Base-by-base conservation (phyloP, 2,329 filamentous ascomycete species). In the Neofusicoccum cordaticola region DNA sequence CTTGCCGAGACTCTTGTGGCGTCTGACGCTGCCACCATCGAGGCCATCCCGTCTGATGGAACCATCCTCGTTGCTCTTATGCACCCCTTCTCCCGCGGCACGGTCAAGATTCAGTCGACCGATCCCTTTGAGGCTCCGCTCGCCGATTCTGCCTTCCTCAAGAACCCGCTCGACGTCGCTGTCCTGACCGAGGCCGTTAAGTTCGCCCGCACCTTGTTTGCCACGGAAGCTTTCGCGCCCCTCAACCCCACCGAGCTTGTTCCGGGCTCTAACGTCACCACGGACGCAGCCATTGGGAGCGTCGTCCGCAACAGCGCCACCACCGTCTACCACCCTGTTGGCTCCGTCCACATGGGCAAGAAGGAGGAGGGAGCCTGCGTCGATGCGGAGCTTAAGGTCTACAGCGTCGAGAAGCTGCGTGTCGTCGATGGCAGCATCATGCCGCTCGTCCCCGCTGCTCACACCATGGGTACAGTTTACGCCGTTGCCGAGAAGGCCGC, bases 301-400 rank as follows among this genome's bases (percentile, higher is more conserved):
- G 66, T 69, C 31, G 62, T 65, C 19, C 66, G 53, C 52, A 48
- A 65, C 2, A 68, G 65, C 42, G 31, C 74, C 42, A 67, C 66
- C 64, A 47, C 72, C 70, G n/a, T 71, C 67, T 1, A 67, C 72
- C 75, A 78, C 63, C 71, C 74, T 7, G 67, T 65, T 12, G 71
- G 75, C 8, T 72, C 71, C 0, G 72, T 70, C 64, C 69, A 71
- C 64, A 71, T 75, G 70, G 67, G 71, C 8, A 67, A 69, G 5
- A 67, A 60, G 15, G 69, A 72, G 7, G 51, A 69, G 7, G 73
- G 73, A 2, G 73, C 71, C 48, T 72, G 74, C 9, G 73, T 75
- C 0, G 69, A 73, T 51, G 61, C 41, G 3, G 57, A 70, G n/a
- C 62, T 75, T 15, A 71, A 65, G 60, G 73, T 75, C 2, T 71